Evolutionary conservation across 2,329 filamentous ascomycete genomes (phyloP).

Genomic region (Tolypocladium sp.): DNA sequence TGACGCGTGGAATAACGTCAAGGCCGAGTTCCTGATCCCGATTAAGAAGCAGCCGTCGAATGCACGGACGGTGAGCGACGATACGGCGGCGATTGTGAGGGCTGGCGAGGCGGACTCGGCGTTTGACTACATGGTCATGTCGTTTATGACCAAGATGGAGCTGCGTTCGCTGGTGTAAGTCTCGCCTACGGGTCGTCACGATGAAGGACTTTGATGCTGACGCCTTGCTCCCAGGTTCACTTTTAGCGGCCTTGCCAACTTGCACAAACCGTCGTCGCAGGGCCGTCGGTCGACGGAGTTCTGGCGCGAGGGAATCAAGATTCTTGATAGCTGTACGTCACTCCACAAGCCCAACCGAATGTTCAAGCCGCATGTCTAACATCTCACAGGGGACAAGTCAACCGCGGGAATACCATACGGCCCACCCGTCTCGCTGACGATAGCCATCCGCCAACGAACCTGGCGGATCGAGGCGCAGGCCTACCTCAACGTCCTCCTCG

Average conservation of each 20-base stretch:
- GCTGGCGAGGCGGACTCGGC: constrained; percentile 33
- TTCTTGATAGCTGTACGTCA: constrained; percentile 37
- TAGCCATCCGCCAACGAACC: constrained; percentile 47
- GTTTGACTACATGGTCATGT: constrained; percentile 48
- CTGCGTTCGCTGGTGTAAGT: constrained; percentile 46
- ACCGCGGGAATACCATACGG: constrained; percentile 27
- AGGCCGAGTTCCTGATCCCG: constrained; percentile 44
- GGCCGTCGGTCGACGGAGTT: constrained; percentile 26
- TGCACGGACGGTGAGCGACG: constrained; percentile 42
- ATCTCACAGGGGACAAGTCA: constrained; percentile 21
- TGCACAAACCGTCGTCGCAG: constrained; percentile 26
- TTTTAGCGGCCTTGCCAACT: constrained; percentile 40
- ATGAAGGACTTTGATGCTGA: constrained; percentile 6
- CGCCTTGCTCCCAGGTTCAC: constrained; percentile 32
- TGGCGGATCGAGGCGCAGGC: constrained; percentile 60
- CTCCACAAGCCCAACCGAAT: background rate
- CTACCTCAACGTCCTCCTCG: constrained; percentile 62
- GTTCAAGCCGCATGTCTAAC: no score
- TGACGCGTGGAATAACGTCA: constrained; percentile 37
- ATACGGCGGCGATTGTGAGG: constrained; percentile 46
- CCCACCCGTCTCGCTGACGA: constrained; percentile 42
- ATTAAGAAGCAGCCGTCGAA: constrained; percentile 41
- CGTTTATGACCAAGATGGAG: constrained; percentile 52
- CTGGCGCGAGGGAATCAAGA: constrained; percentile 32
- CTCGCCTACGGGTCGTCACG: no score